Base-by-base conservation (phyloP, 139 green algal genomes). In the Tetraselmis striata region DNA sequence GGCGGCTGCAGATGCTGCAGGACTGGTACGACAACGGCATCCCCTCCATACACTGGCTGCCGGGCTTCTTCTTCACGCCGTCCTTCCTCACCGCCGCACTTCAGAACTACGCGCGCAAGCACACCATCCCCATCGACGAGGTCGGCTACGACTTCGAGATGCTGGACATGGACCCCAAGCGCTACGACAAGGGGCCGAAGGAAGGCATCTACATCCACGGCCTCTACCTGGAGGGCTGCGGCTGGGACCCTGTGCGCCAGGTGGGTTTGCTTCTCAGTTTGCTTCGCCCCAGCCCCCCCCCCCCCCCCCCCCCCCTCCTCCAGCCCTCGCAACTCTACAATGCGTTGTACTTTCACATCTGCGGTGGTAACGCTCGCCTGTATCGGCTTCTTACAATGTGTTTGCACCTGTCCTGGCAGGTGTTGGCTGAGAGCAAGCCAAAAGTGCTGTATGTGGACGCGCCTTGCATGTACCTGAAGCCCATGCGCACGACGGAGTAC, bases 51-150 rank as follows among this genome's bases (percentile, higher is more conserved):
- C 94, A 93, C 89, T 97, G 93, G 93, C 81, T 97, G 59, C 85
- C 89, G 26, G 93, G 90, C 78, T 97, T 97, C 86, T 97, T 95
- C 91, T 97, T 95, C 87, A 88, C 91, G 82, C 92, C 94, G 78
- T 91, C 89, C 32, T 95, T 95, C 89, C 85, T 95, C n/a, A 94
- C 92, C 26, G 90, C 88, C 26, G 87, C 78, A 27, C 84, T 93
- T 30, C 92, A 95, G 45, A 97, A 97, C 88, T 97, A 92, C 83
- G 93, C 91, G 26, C 89, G 92, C 29, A 85, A 83, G 80, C 84
- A 92, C 77, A 84, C 81, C 18, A 87, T 95, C 31, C 89, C 92
- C 79, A 95, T 95, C 59, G 92, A 95, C 90, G 89, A 89, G 80
- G 90, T 95, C 18, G 83, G 84, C 25, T 95, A 93, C 79, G 90